Percentiles rank a stretch among this genome's conserved stretches.
These are phyloP conservation scores for Marasmius oreades DNA, from an alignment of 1,284 basidiomycete genomes.

Conservation along the genomic window DNA sequence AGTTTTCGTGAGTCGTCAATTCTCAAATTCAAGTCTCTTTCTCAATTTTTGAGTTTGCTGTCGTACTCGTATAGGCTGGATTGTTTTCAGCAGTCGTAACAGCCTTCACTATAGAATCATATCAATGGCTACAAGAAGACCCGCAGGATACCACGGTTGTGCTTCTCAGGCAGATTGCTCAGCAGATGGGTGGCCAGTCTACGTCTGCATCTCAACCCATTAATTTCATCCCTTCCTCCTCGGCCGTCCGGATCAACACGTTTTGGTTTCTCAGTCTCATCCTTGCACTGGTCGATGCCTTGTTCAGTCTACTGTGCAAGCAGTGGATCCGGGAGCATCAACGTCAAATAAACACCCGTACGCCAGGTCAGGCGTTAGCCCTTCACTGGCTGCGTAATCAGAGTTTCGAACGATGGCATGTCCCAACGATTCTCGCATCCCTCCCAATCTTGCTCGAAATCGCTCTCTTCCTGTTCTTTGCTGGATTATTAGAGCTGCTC, in stretches of 20 bases:
- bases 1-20: too few relatives aligned
- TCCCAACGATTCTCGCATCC: neutral
- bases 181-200: neutral
- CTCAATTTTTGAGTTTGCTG: too few relatives aligned
- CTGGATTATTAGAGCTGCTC: conserved; percentile 4
- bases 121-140: conserved; percentile 4
- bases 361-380: conserved; percentile 1
- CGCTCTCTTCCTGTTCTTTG: conserved; percentile 5
- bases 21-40: too few relatives aligned
- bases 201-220: neutral
- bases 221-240: neutral
- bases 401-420: neutral
- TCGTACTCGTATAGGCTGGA: neutral
- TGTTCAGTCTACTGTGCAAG: conserved; percentile 11
- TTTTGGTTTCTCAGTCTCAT: conserved; percentile 12
- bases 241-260: neutral
- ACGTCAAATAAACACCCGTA: conserved; percentile 1
- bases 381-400: neutral
- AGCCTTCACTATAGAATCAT: conserved; percentile 7
- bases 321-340: conserved; percentile 12
- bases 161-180: conserved; percentile 1
- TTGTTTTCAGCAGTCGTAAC: conserved; percentile 8
- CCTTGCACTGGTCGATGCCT: conserved; percentile 3
- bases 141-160: neutral
- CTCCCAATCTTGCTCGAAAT: conserved; percentile 6